Evolutionary conservation across 306 rosid species (phyloP), one percentile per base, ranked within the genome.

Genomic region (Mimosa pudica): DNA sequence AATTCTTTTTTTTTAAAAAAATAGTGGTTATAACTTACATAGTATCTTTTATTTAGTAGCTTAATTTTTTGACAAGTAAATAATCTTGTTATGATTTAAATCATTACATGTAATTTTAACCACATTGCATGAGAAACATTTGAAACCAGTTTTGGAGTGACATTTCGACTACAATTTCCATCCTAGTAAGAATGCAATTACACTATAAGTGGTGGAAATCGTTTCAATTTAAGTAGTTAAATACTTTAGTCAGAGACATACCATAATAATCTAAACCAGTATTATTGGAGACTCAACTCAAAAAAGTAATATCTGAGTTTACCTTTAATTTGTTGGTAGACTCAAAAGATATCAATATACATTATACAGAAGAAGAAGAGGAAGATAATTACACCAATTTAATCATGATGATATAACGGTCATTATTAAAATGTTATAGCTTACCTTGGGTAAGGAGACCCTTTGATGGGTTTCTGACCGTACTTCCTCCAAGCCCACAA

Each of bases 401-500:
- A 41, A 16, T 17, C 3, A 60, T 58, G 4, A 58, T 58, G 11
- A 24, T 24, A 60, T 58, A 1, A 58, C 18, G 3, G 10, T 55
- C n/a, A 60, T 10, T 33, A 35, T 33, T 18, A 18, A n/a, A n/a
- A 12, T 63, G 14, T 14, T 10, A 33, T 35, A 11, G 8, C 2
- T 67, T 76, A 89, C 97, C 97, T 92, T 77, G 97, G 97, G 84
- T 88, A 88, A 20, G 97, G 97, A 74, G 97, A 92, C 60, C 97
- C 97, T 92, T 92, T 92, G 79, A 92, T 92, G 87, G 97, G 97
- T 86, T 92, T 92, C 82, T 92, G 97, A 71, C 97, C 97, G 74
- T 92, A 92, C 89, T 92, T 92, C 77, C 97, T 87, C 97, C 97
- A 92, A 42, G 96, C 96, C 97, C 97, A 92, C 75, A 90, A 86